Evolutionary conservation across 306 rosid species (phyloP).

Genomic region (Cicer bijugum): DNA sequence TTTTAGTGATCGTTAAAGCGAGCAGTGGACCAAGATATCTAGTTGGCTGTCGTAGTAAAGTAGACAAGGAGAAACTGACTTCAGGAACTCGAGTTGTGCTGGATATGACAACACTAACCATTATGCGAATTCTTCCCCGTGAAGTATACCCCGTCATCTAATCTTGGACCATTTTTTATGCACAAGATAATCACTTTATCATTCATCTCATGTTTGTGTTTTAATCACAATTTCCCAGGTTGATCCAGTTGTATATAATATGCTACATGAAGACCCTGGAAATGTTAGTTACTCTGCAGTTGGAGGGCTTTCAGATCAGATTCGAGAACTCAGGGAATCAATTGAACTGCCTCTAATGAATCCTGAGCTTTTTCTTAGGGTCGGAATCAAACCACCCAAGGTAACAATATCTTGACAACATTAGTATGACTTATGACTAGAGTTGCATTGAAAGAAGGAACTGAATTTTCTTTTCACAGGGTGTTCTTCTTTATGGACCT

Average conservation of each 20-base stretch:
- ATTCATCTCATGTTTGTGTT: background rate
- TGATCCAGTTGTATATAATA: conserved; percentile 70
- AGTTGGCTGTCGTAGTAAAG: conserved; percentile 75
- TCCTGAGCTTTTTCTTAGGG: conserved; percentile 82
- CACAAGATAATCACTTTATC: background rate
- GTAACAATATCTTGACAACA: conserved; percentile 37
- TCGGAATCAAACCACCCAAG: conserved; percentile 92
- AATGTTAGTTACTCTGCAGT: conserved; percentile 81
- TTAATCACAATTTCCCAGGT: conserved; percentile 52
- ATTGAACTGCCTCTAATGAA: conserved; percentile 84
- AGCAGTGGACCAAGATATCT: conserved; percentile 73
- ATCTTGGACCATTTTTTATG: background rate
- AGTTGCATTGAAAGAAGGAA: background rate
- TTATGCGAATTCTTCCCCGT: conserved; percentile 82
- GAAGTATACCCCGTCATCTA: conserved; percentile 51
- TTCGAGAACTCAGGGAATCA: conserved; percentile 74
- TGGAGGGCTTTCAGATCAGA: conserved; percentile 91
- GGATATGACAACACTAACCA: conserved; percentile 69
- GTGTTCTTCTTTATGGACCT: conserved; percentile 94
- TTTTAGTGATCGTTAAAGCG: conserved; percentile 73
- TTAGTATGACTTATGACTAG: background rate
- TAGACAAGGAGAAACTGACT: conserved; percentile 74
- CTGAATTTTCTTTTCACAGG: conserved; percentile 45
- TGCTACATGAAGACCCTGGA: conserved; percentile 87
- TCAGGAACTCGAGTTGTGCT: conserved; percentile 79